These are phyloP conservation scores for Parmelia sp. DNA, from an alignment of 495 filamentous ascomycete species.

Conservation along the genomic window DNA sequence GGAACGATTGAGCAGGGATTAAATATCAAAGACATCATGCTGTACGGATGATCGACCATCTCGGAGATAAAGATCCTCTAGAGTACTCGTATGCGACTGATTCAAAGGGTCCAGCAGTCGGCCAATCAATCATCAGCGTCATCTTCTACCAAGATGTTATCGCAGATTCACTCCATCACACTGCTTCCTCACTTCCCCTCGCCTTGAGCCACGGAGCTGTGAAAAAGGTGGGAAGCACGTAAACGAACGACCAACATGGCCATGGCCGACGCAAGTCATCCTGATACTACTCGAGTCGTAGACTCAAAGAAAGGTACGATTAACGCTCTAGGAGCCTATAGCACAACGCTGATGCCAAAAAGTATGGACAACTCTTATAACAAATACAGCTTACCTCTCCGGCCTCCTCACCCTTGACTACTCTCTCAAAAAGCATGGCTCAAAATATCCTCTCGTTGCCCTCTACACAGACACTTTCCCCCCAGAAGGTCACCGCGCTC, in stretches of 20 bases:
- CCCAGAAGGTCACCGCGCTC: conserved; percentile 52
- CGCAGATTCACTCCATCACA: neutral
- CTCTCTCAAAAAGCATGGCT: conserved; percentile 51
- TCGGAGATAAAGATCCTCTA: neutral
- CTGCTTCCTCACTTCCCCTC: neutral
- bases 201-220: neutral
- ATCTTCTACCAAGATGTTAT: neutral
- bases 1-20: neutral
- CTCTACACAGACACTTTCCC: conserved; percentile 70
- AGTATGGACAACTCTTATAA: conserved; percentile 77
- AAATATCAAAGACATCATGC: neutral
- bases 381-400: conserved; percentile 65
- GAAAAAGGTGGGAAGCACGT: neutral
- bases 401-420: conserved; percentile 68
- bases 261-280: conserved; percentile 16
- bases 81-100: neutral
- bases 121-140: neutral
- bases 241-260: neutral
- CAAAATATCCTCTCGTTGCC: conserved; percentile 65
- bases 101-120: neutral
- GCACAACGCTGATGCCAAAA: conserved; percentile 14
- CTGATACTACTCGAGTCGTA: conserved; percentile 18
- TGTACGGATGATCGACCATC: neutral
- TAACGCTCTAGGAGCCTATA: neutral
- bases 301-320: conserved; percentile 24